Conservation (phyloP, 306 rosid species). For the Gastrolobium villosum region DNA sequence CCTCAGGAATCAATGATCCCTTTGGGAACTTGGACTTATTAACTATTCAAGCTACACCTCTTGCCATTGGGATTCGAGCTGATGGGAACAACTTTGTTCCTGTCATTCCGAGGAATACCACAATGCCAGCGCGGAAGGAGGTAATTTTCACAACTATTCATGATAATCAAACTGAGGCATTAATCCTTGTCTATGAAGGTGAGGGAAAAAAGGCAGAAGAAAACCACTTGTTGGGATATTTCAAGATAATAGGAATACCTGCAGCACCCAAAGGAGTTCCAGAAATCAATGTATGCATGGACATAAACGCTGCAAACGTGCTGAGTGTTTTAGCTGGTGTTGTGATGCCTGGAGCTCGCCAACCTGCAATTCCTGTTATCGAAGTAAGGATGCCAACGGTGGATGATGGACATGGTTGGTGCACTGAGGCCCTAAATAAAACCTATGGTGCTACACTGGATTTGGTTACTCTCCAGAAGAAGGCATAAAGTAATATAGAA, state of each 20-base stretch:
- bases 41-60: constrained; percentile 84
- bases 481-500: constrained; percentile 47
- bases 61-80: constrained; percentile 82
- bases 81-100: constrained; percentile 73
- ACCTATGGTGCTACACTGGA: constrained; percentile 70
- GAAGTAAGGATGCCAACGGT: constrained; percentile 91
- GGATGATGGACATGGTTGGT: constrained; percentile 93
- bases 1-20: constrained; percentile 82
- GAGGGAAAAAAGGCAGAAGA: constrained; percentile 68
- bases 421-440: constrained; percentile 73
- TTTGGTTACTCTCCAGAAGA: constrained; percentile 65
- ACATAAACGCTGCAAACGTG: constrained; percentile 75
- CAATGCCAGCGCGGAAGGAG: constrained; percentile 82
- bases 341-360: constrained; percentile 65
- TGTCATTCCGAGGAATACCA: constrained; percentile 77
- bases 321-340: constrained; percentile 77
- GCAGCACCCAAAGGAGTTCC: constrained; percentile 72
- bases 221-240: constrained; percentile 81
- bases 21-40: constrained; percentile 81
- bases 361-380: constrained; percentile 68
- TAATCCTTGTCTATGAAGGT: constrained; percentile 84
- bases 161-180: constrained; percentile 81
- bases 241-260: constrained; percentile 85
- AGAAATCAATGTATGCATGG: constrained; percentile 81
- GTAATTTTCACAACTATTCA: constrained; percentile 70